phyloP scores from a whole-genome alignment of 139 green algal species.

The Volvox africanus region DNA sequence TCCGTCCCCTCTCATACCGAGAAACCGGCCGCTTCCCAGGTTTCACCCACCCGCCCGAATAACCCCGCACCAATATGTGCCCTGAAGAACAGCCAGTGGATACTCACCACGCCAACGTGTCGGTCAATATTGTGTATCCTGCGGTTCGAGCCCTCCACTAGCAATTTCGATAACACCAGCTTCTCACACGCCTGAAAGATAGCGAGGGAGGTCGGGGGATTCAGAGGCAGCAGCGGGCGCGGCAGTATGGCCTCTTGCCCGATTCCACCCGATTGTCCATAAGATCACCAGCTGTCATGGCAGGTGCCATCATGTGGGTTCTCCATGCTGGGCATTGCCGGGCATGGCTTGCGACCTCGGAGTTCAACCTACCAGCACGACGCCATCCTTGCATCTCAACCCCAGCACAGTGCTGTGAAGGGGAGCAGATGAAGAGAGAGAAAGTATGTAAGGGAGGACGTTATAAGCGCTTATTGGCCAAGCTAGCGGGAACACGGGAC shows the following conservation, averaged over 20 bases:
- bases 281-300: no score
- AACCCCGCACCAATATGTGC: background rate
- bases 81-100: no score
- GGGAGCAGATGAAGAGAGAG: background rate
- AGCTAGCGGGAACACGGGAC: no score
- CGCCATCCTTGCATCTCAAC: slow-evolving; percentile 95
- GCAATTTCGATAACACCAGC: slow-evolving; percentile 95
- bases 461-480: background rate
- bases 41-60: background rate
- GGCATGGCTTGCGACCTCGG: no score
- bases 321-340: no score
- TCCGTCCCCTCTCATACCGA: background rate
- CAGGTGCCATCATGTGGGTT: no score
- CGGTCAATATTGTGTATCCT: slow-evolving; percentile 88
- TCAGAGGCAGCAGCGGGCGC: no score
- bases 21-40: background rate
- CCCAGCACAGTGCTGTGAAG: slow-evolving; percentile 92
- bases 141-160: slow-evolving; percentile 91
- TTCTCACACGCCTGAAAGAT: slow-evolving; percentile 91
- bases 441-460: background rate
- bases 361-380: slow-evolving; percentile 87
- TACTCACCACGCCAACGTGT: slow-evolving; percentile 88
- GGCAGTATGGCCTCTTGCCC: no score
- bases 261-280: no score
- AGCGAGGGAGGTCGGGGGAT: no score